Conservation (phyloP, 768 basidiomycete species). For the Psilocybe tampanensis region DNA sequence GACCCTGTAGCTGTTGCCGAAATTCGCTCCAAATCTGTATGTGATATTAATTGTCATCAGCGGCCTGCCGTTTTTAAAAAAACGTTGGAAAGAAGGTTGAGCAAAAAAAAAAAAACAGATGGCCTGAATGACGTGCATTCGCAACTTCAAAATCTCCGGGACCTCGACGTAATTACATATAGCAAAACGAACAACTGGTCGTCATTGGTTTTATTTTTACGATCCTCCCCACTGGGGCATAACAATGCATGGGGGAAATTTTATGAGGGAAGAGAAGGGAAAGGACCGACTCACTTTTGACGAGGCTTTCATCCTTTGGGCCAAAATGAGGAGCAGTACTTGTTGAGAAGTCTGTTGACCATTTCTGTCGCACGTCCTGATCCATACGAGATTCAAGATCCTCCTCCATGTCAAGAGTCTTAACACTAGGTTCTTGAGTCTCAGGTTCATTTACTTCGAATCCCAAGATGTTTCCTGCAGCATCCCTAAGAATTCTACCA, state of each 20-base stretch:
- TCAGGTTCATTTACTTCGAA: slow-evolving; percentile 67
- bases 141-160: not conserved
- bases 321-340: slow-evolving; percentile 20
- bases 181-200: not conserved
- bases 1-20: slow-evolving; percentile 40
- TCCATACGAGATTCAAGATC: slow-evolving; percentile 24
- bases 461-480: slow-evolving; percentile 70
- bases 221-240: not conserved
- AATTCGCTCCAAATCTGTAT: slow-evolving; percentile 69
- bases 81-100: too few relatives aligned
- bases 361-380: slow-evolving; percentile 30
- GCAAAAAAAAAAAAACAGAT: not conserved
- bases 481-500: slow-evolving; percentile 84
- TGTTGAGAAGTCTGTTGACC: slow-evolving; percentile 40
- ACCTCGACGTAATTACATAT: not conserved
- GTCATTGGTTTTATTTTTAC: not conserved
- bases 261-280: not conserved
- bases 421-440: slow-evolving; percentile 25
- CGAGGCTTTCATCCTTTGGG: slow-evolving; percentile 15
- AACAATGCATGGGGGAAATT: not conserved
- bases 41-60: slow-evolving; percentile 14
- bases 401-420: slow-evolving; percentile 41
- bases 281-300: slow-evolving; percentile 28
- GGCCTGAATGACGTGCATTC: not conserved
- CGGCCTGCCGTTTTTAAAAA: not conserved